Evolutionary conservation across 208 protist genomes (phyloP).

Genomic region (Leishmania braziliensis): DNA sequence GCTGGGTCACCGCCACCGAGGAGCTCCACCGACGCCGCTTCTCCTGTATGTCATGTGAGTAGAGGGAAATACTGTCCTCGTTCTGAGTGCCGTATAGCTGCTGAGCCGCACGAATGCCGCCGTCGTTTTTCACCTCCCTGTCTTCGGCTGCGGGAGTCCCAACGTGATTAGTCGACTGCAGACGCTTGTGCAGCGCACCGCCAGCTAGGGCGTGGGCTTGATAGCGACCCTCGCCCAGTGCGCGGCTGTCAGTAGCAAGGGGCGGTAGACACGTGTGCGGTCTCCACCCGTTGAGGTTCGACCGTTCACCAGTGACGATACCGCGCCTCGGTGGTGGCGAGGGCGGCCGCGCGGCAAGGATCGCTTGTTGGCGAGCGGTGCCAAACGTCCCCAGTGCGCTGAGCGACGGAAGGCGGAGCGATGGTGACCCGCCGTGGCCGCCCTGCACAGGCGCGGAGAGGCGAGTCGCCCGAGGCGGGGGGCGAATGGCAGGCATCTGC

Average conservation of each 20-base stretch:
- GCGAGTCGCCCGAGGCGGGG: background rate
- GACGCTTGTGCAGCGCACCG: background rate
- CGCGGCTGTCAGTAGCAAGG: conserved; percentile 48
- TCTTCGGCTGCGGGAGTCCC: background rate
- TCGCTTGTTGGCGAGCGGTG: background rate
- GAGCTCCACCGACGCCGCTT: background rate
- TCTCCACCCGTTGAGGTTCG: conserved; percentile 47
- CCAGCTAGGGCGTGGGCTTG: background rate
- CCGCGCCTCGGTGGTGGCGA: conserved; percentile 52
- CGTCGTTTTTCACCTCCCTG: background rate
- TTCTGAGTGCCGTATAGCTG: conserved; percentile 3
- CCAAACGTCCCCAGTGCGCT: background rate
- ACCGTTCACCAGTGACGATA: conserved; percentile 45
- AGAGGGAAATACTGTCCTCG: background rate
- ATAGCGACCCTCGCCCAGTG: conserved; percentile 30
- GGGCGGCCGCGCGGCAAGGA: background rate
- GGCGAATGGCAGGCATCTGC: background rate
- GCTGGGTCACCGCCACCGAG: background rate
- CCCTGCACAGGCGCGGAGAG: background rate
- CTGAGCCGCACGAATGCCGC: background rate
- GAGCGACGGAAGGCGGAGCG: background rate
- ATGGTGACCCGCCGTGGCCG: too few relatives aligned
- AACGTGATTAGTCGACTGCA: background rate
- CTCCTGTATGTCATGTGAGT: background rate
- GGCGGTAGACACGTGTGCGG: conserved; percentile 39